Evolutionary conservation across 805 yeast species (phyloP), one percentile per base, ranked within the genome.

Genomic region (Cyberlindnera meyerae): DNA sequence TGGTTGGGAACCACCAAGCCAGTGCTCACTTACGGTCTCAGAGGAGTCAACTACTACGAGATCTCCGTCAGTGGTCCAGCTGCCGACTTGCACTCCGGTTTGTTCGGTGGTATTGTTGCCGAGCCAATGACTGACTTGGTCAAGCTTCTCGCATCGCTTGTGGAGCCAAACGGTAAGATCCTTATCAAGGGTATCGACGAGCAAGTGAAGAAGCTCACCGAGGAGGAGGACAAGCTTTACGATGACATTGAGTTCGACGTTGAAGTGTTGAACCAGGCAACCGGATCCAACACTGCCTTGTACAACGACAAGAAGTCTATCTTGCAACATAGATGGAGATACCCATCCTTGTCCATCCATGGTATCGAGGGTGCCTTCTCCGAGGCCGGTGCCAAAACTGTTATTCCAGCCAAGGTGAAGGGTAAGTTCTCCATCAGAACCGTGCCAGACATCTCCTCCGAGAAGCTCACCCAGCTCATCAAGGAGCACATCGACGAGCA

Each of bases 1-100:
- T 93, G 99, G 99, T 73, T 93, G 43, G 99, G 98, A 49, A 90
- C 97, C 44, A 80, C 79, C 49, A 89, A 93, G 60, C 99, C 99
- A 14, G 97, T 87, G 8, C 77, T 93, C 55, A 93, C 99, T 22
- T 93, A 93, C 63, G 99, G 99, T 33, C 77, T 93, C 54, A 82
- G 99, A 67, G 99, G 99, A 44, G 85, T 89, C 58, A 84, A 84
- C 67, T 93, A 93, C 70, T 93, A 93, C 66, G 86, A 88, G 63
- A 65, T 90, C 51, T 61, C 72, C 18, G 67, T 90, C 47, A 71
- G 71, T 41, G 99, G 99, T 11, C 98, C 99, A 28, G 86, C 83
- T 31, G 97, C 99, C 8, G 99, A 93, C 62, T 73, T 93, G 63
- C 99, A 93, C 67, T 82, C 95, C 27, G 99, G 99, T 58, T 77